Conservation (phyloP, 495 filamentous ascomycete genomes). For the Cladorrhinum samala region DNA sequence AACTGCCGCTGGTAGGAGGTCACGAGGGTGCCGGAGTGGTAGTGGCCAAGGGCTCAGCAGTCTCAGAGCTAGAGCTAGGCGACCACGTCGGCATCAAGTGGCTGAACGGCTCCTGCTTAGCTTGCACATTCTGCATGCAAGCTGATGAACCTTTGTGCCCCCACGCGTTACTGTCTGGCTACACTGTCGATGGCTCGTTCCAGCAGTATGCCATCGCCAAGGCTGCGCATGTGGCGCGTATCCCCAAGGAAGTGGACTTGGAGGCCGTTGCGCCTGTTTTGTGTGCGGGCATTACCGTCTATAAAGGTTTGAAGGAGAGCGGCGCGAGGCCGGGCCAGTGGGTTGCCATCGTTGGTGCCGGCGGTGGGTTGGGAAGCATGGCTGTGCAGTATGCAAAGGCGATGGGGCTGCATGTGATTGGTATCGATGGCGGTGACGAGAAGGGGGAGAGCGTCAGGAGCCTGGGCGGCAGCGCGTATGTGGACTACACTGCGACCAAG, state of each 20-base stretch:
- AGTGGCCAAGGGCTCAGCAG: conserved; percentile 70
- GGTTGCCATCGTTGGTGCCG: conserved; percentile 83
- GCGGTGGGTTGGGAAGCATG: conserved; percentile 77
- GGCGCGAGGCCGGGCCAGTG: conserved; percentile 65
- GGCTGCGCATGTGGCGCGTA: conserved; percentile 70
- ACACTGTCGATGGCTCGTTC: conserved; percentile 89
- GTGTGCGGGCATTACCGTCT: conserved; percentile 87
- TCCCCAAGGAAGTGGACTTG: conserved; percentile 68
- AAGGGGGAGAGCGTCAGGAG: conserved; percentile 62
- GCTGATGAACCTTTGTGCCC: conserved; percentile 67
- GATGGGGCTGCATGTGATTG: conserved; percentile 75
- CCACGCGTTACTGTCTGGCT: conserved; percentile 68
- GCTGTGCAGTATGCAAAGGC: conserved; percentile 83
- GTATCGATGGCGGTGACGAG: conserved; percentile 74
- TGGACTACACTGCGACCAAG: conserved; percentile 69
- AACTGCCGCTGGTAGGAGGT: conserved; percentile 84
- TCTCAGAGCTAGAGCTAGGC: conserved; percentile 70
- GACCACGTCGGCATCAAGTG: conserved; percentile 85
- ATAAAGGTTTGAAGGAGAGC: conserved; percentile 87
- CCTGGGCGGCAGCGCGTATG: conserved; percentile 63
- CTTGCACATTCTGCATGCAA: conserved; percentile 73
- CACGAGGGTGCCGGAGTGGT: conserved; percentile 88
- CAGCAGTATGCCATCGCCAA: conserved; percentile 89
- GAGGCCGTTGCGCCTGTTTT: conserved; percentile 77
- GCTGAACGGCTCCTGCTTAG: conserved; percentile 77